Evolutionary conservation across 257 asterid species (phyloP).

Genomic region (Nicotiana attenuata): DNA sequence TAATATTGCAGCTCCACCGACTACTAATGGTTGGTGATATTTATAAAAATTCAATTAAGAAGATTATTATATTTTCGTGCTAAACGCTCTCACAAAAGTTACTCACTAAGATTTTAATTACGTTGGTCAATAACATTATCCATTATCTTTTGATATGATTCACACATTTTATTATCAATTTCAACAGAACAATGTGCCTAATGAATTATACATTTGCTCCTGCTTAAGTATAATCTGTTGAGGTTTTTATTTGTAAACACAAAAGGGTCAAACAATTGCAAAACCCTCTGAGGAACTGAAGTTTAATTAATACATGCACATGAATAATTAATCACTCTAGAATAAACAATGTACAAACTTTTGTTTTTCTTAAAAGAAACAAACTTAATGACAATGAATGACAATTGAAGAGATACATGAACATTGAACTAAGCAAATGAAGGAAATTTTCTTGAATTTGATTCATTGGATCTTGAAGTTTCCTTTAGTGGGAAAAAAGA

Average conservation of each 20-base stretch:
- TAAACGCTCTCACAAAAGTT: too few relatives aligned
- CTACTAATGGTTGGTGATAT: not conserved
- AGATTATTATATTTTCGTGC: too few relatives aligned
- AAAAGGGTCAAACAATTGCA: not conserved
- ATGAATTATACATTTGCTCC: not conserved
- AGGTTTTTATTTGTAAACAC: not conserved
- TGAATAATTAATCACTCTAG: not conserved
- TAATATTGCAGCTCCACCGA: too few relatives aligned
- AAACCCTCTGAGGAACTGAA: not conserved
- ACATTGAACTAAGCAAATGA: not conserved
- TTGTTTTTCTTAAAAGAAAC: not conserved
- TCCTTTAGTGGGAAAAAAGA: slow-evolving; percentile 75
- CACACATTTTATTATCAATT: too few relatives aligned
- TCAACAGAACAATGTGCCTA: not conserved
- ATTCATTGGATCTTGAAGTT: slow-evolving; percentile 67
- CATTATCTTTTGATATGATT: not conserved
- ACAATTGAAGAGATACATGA: not conserved
- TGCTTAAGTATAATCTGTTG: not conserved
- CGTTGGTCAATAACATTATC: too few relatives aligned
- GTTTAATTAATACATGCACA: not conserved
- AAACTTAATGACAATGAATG: not conserved
- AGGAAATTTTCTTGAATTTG: slow-evolving; percentile 16
- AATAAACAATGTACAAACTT: not conserved
- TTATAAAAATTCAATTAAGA: too few relatives aligned
- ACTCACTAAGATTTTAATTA: too few relatives aligned